A percentile compares a stretch with the other conserved stretches of the same genome.
Conservation (phyloP, 306 rosid genomes). For the Neltuma alba region DNA sequence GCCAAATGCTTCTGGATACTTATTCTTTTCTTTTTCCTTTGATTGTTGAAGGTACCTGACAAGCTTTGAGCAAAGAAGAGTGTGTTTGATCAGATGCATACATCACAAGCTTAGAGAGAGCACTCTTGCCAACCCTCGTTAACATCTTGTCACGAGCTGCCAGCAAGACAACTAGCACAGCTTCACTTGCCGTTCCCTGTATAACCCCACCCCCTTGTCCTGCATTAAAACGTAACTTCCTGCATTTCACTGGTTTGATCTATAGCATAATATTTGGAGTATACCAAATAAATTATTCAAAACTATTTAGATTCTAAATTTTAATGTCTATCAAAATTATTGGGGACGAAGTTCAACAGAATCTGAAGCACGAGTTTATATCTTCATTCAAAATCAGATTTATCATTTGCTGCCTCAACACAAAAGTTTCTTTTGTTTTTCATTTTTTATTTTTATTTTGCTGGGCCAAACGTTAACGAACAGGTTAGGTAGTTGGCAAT, state of each 20-base stretch:
- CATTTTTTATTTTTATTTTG: too few relatives aligned
- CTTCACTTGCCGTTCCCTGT: constrained; percentile 98
- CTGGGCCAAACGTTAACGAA: too few relatives aligned
- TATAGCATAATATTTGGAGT: too few relatives aligned
- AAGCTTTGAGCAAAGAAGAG: constrained; percentile 76
- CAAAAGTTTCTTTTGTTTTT: too few relatives aligned
- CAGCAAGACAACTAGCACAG: constrained; percentile 83
- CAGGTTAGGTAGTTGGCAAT: background rate
- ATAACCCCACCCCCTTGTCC: constrained; percentile 95
- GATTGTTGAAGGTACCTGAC: constrained; percentile 66
- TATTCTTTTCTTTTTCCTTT: background rate
- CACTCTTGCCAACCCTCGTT: constrained; percentile 55
- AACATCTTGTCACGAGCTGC: constrained; percentile 85
- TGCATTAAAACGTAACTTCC: constrained; percentile 47
- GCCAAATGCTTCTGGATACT: background rate
- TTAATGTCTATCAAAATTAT: constrained; percentile 11
- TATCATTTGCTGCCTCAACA: background rate
- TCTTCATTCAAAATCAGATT: background rate
- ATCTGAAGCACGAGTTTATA: constrained; percentile 23
- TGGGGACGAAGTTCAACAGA: constrained; percentile 11
- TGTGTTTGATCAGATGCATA: constrained; percentile 96
- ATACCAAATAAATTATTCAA: constrained; percentile 2
- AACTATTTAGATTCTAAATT: constrained; percentile 4
- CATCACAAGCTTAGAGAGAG: constrained; percentile 75
- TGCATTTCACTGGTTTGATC: constrained; percentile 21